Evolutionary conservation across 306 rosid species (phyloP), one percentile per base, ranked within the genome.

Genomic region (Vigna angularis): DNA sequence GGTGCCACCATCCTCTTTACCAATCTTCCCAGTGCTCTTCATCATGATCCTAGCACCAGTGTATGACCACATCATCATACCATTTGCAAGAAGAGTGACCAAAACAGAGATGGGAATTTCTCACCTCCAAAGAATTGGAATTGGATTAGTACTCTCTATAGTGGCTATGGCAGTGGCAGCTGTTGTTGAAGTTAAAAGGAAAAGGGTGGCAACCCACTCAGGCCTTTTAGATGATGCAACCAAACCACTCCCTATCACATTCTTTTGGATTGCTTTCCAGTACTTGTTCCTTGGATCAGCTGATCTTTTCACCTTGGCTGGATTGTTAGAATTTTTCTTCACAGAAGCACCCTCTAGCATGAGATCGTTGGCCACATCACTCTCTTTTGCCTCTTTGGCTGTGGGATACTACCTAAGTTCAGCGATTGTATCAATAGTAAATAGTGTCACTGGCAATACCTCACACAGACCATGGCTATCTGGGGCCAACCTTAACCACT

Each of bases 301-400:
- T 4, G 99, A 95, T 83, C 94, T 95, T 38, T 95, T 95, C 92
- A 89, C 97, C 42, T 75, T 95, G 75, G 96, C 99, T 1, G 99
- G 99, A 2, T 68, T 93, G 26, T 16, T 95, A 78, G 99, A 95
- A 45, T 95, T 95, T 51, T 93, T 95, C 93, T 95, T 95, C 90
- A 87, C 99, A 13, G 99, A 95, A 66, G 96, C 98, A 49, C 99
- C 99, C 1, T 2, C 75, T 5, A 83, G 86, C 70, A 95, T 95
- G 99, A 88, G 93, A 66, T 95, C 99, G 8, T 76, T 93, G 84
- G 99, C 99, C 12, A 93, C 99, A 55, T 83, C 99, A 58, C 94
- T 95, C 3, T 89, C 98, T 0, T 95, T 91, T 91, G 96, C 90
- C 5, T 93, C 97, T 24, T 69, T 95, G 86, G 99, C 98, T 0